These are phyloP conservation scores for Tolypocladium nubicola DNA, from an alignment of 2,329 filamentous ascomycete species.

Conservation along the genomic window DNA sequence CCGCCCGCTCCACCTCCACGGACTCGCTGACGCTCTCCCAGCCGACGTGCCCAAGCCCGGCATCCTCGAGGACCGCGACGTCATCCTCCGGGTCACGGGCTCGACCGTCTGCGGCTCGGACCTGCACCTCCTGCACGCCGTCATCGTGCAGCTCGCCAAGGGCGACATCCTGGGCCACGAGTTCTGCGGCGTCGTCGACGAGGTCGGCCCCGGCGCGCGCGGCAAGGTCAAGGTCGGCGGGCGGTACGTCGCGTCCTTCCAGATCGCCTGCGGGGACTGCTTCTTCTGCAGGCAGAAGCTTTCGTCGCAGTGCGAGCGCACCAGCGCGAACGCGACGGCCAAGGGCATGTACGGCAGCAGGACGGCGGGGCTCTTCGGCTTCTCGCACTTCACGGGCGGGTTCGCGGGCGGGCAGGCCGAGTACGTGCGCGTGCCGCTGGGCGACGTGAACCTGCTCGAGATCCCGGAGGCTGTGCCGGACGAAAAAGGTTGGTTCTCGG, in stretches of 20 bases:
- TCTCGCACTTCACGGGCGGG: constrained; percentile 71
- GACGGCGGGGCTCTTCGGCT: constrained; percentile 65
- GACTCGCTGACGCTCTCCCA: constrained; percentile 9
- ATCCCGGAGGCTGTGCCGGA: constrained; percentile 73
- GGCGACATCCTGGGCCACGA: constrained; percentile 59
- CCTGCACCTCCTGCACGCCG: constrained; percentile 44
- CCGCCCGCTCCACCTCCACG: not conserved
- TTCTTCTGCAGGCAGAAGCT: constrained; percentile 71
- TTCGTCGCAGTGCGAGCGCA: constrained; percentile 70
- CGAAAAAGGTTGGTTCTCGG: constrained; percentile 49
- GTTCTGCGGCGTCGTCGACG: constrained; percentile 46
- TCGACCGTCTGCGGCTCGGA: constrained; percentile 49
- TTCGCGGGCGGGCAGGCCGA: constrained; percentile 85
- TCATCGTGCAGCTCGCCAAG: constrained; percentile 47
- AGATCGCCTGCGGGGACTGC: constrained; percentile 67
- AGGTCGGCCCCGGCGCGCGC: constrained; percentile 43
- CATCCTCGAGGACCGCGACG: constrained; percentile 62
- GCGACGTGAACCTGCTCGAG: constrained; percentile 69
- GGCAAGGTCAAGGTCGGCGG: constrained; percentile 44
- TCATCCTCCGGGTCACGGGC: constrained; percentile 70
- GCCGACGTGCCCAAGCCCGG: constrained; percentile 59
- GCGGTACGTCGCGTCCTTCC: constrained; percentile 76
- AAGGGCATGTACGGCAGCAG: constrained; percentile 70
- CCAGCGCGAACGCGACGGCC: constrained; percentile 60
- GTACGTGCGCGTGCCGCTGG: constrained; percentile 72